Evolutionary conservation across 225 moss, liverwort and hornwort genomes (phyloP), one percentile per base, ranked within the genome.

Genomic region (Ulota crispa): DNA sequence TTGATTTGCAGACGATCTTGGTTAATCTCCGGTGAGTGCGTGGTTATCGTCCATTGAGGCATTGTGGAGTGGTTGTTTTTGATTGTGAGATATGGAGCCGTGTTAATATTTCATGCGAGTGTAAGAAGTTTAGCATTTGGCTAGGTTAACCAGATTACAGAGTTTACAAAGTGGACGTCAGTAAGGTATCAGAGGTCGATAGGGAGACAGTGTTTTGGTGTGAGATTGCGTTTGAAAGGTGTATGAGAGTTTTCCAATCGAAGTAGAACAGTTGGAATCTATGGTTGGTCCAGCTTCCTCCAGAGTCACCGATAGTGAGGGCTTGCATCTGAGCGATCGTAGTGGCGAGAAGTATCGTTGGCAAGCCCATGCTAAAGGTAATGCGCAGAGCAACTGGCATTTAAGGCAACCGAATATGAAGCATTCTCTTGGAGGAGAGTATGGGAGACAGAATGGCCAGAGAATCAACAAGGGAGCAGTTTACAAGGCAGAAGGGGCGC

Each of bases 211-310:
- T 8, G 30, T 70, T 56, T 50, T 43, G 28, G 28, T 69, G 41
- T 12, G 57, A 59, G 42, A 37, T 64, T 56, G 75, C 23, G 30
- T 68, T 45, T 36, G 28, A n/a, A 78, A 50, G 50, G 18, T 16
- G 67, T 45, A 39, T 32, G 30, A 28, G 13, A 70, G 55, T 28
- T 43, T 72, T 19, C 15, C 37, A 34, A 16, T 41, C 56, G 64
- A 20, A 68, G 75, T 47, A 64, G 63, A 78, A 36, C 34, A 80
- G 77, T 80, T 85, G 65, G 85, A 68, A 86, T 86, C 85, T 60
- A 86, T 86, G 85, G 85, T 86, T 82, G 82, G 68, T 78, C 68
- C 85, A 78, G 78, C 42, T 30, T 78, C 73, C 73, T 50, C 78
- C 73, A 82, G 85, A 73, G 85, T 74, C 60, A 72, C 81, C 32